phyloP scores from a whole-genome alignment of 345 rosid genomes.

The Hypericum perforatum region DNA sequence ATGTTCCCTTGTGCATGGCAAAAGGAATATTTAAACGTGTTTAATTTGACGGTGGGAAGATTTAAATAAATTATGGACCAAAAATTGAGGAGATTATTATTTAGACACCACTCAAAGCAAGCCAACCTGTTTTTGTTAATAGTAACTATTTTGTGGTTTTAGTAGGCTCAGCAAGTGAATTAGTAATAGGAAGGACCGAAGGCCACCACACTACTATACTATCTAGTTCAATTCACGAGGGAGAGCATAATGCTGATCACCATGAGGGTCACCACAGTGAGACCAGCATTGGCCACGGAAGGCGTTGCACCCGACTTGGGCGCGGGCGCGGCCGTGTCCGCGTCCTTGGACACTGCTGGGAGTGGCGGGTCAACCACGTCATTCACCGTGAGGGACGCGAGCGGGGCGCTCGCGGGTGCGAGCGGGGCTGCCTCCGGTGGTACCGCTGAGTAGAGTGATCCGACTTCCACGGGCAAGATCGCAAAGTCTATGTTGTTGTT shows the following conservation, averaged over 20 bases:
- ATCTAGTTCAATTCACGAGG: background rate
- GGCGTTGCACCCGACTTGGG: slow-evolving; percentile 11
- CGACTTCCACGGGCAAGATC: slow-evolving; percentile 47
- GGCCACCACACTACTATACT: background rate
- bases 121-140: too few relatives aligned
- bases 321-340: slow-evolving; percentile 5
- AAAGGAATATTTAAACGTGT: too few relatives aligned
- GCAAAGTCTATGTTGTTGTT: slow-evolving; percentile 17
- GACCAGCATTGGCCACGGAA: slow-evolving; percentile 20
- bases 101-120: too few relatives aligned
- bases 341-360: slow-evolving; percentile 38
- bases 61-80: too few relatives aligned
- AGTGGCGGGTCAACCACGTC: slow-evolving; percentile 76
- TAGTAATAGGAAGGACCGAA: too few relatives aligned
- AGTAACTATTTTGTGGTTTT: too few relatives aligned
- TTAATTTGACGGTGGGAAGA: too few relatives aligned
- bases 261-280: slow-evolving; percentile 25
- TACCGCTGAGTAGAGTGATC: slow-evolving; percentile 24
- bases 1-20: slow-evolving; percentile 16
- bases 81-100: too few relatives aligned
- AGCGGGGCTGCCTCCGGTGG: background rate
- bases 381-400: slow-evolving; percentile 34
- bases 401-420: slow-evolving; percentile 16
- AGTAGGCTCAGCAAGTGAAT: too few relatives aligned
- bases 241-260: slow-evolving; percentile 18